Evolutionary conservation across 345 rosid species (phyloP).

Genomic region (Zanthoxylum bungeanum): DNA sequence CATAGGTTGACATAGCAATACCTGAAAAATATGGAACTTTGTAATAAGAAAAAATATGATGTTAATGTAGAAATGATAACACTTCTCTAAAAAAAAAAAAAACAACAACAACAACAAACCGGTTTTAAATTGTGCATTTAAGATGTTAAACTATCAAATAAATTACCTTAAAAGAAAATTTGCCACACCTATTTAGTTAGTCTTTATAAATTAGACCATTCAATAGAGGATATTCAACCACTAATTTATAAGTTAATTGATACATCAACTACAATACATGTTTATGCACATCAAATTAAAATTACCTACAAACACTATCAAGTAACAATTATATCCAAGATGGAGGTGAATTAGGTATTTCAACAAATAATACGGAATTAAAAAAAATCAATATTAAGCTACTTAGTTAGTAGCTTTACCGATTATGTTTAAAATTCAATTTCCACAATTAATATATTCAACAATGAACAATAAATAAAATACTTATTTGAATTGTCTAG

Average conservation of each 20-base stretch:
- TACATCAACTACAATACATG: background rate
- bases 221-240: background rate
- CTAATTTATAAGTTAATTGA: background rate
- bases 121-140: background rate
- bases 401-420: too few relatives aligned
- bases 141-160: background rate
- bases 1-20: too few relatives aligned
- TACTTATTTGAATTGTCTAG: too few relatives aligned
- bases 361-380: too few relatives aligned
- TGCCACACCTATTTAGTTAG: background rate
- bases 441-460: too few relatives aligned
- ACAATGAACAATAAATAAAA: too few relatives aligned
- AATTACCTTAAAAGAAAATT: background rate
- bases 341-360: too few relatives aligned
- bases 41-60: background rate
- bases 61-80: slow-evolving; percentile 3
- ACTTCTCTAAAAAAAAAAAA: background rate
- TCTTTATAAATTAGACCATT: background rate
- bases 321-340: too few relatives aligned
- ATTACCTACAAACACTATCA: background rate
- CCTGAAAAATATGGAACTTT: background rate
- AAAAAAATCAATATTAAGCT: too few relatives aligned
- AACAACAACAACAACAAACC: too few relatives aligned
- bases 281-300: background rate
- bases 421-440: too few relatives aligned